Evolutionary conservation across 2,329 filamentous ascomycete genomes (phyloP).

Genomic region (Cladosporium sp.): DNA sequence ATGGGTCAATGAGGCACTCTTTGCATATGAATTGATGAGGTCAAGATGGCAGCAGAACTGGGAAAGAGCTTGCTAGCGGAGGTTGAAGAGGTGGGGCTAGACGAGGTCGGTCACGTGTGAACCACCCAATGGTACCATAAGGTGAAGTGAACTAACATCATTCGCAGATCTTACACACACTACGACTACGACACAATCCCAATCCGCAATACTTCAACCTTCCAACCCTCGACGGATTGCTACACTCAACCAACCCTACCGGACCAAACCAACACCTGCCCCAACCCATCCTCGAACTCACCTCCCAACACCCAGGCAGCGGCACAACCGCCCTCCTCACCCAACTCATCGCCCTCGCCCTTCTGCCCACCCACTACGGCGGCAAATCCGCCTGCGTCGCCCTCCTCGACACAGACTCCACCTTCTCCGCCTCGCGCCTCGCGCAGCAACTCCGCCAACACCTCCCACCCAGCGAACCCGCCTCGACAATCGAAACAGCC

Average conservation of each 20-base stretch:
- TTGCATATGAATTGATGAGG: background rate
- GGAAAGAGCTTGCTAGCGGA: slow-evolving; percentile 49
- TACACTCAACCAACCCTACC: slow-evolving; percentile 18
- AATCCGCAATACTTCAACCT: slow-evolving; percentile 35
- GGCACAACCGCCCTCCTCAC: slow-evolving; percentile 58
- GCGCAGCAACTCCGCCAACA: slow-evolving; percentile 30
- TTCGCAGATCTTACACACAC: slow-evolving; percentile 35
- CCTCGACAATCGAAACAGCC: slow-evolving; percentile 17
- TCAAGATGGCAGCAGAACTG: slow-evolving; percentile 38
- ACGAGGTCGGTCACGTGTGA: slow-evolving; percentile 39
- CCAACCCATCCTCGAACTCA: slow-evolving; percentile 47
- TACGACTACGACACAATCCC: slow-evolving; percentile 26
- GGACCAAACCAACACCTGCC: slow-evolving; percentile 11
- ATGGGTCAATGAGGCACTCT: background rate
- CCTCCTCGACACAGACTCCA: slow-evolving; percentile 50
- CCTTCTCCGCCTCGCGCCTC: slow-evolving; percentile 48
- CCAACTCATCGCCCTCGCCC: slow-evolving; percentile 45
- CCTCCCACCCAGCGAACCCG: slow-evolving; percentile 15
- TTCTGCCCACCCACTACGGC: slow-evolving; percentile 43
- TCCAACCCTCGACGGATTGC: slow-evolving; percentile 39
- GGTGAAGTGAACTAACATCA: slow-evolving; percentile 10
- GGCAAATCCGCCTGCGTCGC: slow-evolving; percentile 48
- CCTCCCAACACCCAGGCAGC: slow-evolving; percentile 43
- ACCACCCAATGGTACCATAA: background rate
- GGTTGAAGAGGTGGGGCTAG: slow-evolving; percentile 43